Evolutionary conservation across 1,284 basidiomycete species (phyloP).

Genomic region (Schizophyllum amplum): DNA sequence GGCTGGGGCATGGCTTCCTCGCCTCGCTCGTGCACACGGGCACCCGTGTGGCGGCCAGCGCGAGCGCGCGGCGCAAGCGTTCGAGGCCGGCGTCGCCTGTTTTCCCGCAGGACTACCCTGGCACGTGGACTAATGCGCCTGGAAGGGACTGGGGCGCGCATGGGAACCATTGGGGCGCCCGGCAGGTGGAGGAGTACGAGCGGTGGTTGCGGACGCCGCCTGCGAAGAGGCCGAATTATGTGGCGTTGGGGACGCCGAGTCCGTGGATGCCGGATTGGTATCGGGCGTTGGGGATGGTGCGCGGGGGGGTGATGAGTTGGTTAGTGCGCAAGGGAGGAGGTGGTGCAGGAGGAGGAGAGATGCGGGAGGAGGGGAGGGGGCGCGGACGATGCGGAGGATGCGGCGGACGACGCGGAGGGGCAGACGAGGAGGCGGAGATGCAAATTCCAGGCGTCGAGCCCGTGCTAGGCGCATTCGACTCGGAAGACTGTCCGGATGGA

Average conservation of each 20-base stretch:
- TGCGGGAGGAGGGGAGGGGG: conserved; percentile 1
- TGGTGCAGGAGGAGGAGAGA: not conserved
- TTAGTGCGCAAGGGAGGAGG: not conserved
- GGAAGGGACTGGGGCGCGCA: conserved; percentile 45
- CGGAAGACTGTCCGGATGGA: conserved; percentile 1
- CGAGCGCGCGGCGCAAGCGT: conserved; percentile 68
- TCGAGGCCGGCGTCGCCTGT: conserved; percentile 67
- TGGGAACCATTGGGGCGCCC: conserved; percentile 34
- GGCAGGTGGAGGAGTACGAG: conserved; percentile 33
- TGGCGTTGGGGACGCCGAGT: conserved; percentile 53
- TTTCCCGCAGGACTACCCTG: conserved; percentile 80
- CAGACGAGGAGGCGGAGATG: not conserved
- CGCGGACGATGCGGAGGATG: conserved; percentile 8
- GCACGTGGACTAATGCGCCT: conserved; percentile 10
- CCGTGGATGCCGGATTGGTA: conserved; percentile 77
- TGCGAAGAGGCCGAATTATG: conserved; percentile 74
- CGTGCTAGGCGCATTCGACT: not conserved
- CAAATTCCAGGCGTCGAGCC: not conserved
- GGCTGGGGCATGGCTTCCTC: conserved; percentile 89
- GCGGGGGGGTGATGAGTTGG: conserved; percentile 23
- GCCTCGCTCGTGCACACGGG: conserved; percentile 74
- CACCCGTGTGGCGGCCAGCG: conserved; percentile 75
- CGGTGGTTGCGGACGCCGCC: conserved; percentile 79
- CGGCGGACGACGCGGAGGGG: conserved; percentile 7
- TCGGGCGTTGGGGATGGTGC: conserved; percentile 46